Conservation (phyloP, 345 rosid genomes). For the Eucalyptus curtisii region DNA sequence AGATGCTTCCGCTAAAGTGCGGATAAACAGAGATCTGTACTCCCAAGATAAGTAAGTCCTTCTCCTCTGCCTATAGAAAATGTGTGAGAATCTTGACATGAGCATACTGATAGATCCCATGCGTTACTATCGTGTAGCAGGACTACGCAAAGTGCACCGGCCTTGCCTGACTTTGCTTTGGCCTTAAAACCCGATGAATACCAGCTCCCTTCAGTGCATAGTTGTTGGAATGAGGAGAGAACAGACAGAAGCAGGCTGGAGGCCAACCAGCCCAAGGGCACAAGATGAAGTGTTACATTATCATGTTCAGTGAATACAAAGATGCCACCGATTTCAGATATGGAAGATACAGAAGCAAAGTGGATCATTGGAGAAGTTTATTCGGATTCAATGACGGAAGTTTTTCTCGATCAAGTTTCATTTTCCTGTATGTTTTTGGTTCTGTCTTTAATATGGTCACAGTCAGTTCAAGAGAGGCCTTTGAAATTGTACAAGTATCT, state of each 20-base stretch:
- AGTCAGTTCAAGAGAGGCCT: background rate
- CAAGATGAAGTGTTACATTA: background rate
- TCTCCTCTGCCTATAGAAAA: background rate
- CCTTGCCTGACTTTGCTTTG: slow-evolving; percentile 90
- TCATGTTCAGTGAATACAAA: background rate
- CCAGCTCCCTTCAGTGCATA: slow-evolving; percentile 52
- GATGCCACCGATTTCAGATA: background rate
- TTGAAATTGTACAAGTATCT: background rate
- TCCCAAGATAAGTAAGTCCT: slow-evolving; percentile 77
- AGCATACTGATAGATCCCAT: background rate
- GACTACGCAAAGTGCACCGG: slow-evolving; percentile 87
- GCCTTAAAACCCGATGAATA: slow-evolving; percentile 91
- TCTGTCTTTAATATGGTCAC: background rate
- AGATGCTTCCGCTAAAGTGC: slow-evolving; percentile 89
- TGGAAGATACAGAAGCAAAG: background rate
- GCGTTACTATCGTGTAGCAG: slow-evolving; percentile 7
- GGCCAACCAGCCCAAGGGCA: slow-evolving; percentile 8
- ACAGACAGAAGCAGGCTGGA: slow-evolving; percentile 3
- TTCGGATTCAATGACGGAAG: background rate
- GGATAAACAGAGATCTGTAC: slow-evolving; percentile 85
- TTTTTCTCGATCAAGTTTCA: background rate
- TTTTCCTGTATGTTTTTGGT: background rate
- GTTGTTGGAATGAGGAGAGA: slow-evolving; percentile 40
- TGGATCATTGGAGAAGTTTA: background rate
- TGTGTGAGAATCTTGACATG: background rate